These are phyloP conservation scores for Cystoisospora suis DNA, from an alignment of 169 alveolate genomes.

Conservation along the genomic window DNA sequence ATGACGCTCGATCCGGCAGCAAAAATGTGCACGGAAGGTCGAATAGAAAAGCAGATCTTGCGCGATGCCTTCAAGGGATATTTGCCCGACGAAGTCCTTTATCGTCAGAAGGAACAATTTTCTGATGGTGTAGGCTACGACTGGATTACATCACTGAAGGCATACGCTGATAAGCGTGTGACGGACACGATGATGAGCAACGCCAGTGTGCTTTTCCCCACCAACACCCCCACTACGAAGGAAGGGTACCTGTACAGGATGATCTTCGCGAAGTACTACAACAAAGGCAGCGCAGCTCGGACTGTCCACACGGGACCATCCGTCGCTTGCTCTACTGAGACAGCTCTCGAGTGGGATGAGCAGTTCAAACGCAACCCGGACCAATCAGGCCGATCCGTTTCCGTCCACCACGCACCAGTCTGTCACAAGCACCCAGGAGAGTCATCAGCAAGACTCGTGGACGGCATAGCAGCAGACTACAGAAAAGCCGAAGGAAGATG, in stretches of 20 bases:
- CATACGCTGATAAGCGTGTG: constrained; percentile 28
- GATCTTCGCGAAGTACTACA: constrained; percentile 34
- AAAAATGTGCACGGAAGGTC: constrained; percentile 65
- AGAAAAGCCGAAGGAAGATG: too few relatives aligned
- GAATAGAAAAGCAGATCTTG: constrained; percentile 80
- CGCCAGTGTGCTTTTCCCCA: constrained; percentile 5
- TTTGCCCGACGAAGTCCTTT: constrained; percentile 84
- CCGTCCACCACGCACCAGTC: too few relatives aligned
- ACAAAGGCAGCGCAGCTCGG: constrained; percentile 36
- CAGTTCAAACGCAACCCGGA: too few relatives aligned
- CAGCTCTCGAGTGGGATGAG: background rate
- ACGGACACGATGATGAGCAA: background rate
- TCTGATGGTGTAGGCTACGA: constrained; percentile 66
- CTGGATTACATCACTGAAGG: constrained; percentile 70
- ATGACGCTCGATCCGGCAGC: constrained; percentile 73
- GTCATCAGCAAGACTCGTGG: too few relatives aligned
- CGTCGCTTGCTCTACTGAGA: background rate
- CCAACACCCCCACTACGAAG: constrained; percentile 20
- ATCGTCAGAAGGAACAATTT: constrained; percentile 88
- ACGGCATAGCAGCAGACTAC: too few relatives aligned
- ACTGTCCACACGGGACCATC: constrained; percentile 16
- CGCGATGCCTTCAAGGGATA: constrained; percentile 80
- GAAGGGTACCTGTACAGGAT: constrained; percentile 11
- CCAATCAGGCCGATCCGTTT: too few relatives aligned
- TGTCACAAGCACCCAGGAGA: too few relatives aligned